These are phyloP conservation scores for Sclerotinia trifoliorum DNA, from an alignment of 2,329 filamentous ascomycete species.

Conservation along the genomic window DNA sequence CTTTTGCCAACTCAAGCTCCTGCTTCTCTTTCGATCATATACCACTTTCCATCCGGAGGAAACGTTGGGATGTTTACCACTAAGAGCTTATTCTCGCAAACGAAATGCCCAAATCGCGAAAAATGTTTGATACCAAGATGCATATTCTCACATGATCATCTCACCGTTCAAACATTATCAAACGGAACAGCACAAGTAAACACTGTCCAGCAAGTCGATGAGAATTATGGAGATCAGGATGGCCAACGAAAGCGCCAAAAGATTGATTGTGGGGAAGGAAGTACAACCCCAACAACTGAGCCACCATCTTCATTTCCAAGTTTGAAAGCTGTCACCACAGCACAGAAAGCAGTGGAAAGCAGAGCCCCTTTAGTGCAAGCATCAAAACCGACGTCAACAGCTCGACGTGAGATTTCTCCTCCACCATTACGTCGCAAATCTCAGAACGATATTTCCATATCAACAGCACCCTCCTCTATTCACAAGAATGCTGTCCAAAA, in stretches of 20 bases:
- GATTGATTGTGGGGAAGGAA: slow-evolving; percentile 27
- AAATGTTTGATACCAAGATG: slow-evolving; percentile 39
- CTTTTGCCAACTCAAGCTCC: too few relatives aligned
- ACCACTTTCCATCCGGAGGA: too few relatives aligned
- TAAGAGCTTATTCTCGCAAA: slow-evolving; percentile 38
- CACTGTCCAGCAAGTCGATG: background rate
- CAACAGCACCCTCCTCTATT: slow-evolving; percentile 22
- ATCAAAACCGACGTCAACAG: slow-evolving; percentile 22
- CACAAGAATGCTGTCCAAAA: background rate
- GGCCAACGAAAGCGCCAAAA: slow-evolving; percentile 40
- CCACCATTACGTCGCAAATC: slow-evolving; percentile 34
- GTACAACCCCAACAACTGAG: background rate
- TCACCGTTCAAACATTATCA: slow-evolving; percentile 23
- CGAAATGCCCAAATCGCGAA: slow-evolving; percentile 37
- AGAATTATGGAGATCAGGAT: slow-evolving; percentile 34
- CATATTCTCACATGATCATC: slow-evolving; percentile 35
- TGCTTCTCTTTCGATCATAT: background rate
- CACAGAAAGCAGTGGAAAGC: background rate
- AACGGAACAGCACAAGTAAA: background rate
- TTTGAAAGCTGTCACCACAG: background rate
- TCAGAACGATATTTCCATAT: slow-evolving; percentile 20
- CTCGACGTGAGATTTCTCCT: slow-evolving; percentile 33
- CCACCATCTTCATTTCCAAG: background rate
- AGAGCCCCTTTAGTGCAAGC: background rate
- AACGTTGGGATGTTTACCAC: slow-evolving; percentile 37